Conservation (phyloP, 2,329 filamentous ascomycete genomes). For the Penicillium sp. region DNA sequence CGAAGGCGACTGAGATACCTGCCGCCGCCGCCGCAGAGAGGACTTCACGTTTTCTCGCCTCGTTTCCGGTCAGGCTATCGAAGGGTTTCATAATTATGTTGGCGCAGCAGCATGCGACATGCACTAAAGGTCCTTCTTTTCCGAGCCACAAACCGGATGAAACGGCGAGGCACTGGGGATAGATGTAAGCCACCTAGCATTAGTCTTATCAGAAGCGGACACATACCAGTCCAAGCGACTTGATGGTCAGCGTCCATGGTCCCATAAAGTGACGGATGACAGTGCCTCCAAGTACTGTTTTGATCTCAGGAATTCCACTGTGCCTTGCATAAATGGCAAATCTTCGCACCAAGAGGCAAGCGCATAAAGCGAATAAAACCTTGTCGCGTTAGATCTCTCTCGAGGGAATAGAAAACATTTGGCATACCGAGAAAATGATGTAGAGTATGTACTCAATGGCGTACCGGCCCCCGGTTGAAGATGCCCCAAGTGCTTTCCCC, state of each 20-base stretch:
- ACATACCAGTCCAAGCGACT: slow-evolving; percentile 80
- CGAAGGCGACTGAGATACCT: slow-evolving; percentile 92
- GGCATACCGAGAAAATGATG: slow-evolving; percentile 73
- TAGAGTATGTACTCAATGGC: slow-evolving; percentile 87
- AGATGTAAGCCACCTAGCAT: slow-evolving; percentile 23
- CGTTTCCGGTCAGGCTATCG: slow-evolving; percentile 76
- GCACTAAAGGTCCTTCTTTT: slow-evolving; percentile 92
- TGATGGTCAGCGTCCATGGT: slow-evolving; percentile 83
- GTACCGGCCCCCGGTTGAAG: slow-evolving; percentile 70
- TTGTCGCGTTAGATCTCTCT: slow-evolving; percentile 41
- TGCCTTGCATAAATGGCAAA: slow-evolving; percentile 90
- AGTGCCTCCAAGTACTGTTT: slow-evolving; percentile 91
- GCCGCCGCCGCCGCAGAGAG: slow-evolving; percentile 89
- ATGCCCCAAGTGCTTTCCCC: slow-evolving; percentile 71
- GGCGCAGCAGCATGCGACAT: slow-evolving; percentile 95
- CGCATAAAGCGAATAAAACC: slow-evolving; percentile 75
- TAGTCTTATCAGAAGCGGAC: neutral
- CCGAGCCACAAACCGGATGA: slow-evolving; percentile 95
- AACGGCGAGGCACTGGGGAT: slow-evolving; percentile 78
- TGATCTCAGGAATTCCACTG: slow-evolving; percentile 96
- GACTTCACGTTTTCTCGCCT: slow-evolving; percentile 90
- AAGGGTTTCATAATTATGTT: slow-evolving; percentile 93
- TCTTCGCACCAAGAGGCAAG: slow-evolving; percentile 76
- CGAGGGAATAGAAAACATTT: neutral
- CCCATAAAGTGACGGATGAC: slow-evolving; percentile 87